Evolutionary conservation across 495 filamentous ascomycete species (phyloP).

Genomic region (Penicillium parvum): DNA sequence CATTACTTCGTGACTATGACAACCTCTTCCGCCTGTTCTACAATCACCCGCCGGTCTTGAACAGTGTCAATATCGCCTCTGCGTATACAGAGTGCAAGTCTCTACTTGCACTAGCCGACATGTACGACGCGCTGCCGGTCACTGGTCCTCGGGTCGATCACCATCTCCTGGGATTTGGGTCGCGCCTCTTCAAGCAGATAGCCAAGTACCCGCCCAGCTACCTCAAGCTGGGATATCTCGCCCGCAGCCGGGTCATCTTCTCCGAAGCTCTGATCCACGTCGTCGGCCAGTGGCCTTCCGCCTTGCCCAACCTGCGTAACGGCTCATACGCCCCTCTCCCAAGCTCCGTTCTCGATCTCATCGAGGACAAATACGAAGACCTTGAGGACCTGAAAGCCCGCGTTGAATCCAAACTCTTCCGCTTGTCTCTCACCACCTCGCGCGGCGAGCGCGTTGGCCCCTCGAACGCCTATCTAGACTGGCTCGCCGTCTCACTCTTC

Average conservation of each 20-base stretch:
- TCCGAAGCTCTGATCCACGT: slow-evolving; percentile 87
- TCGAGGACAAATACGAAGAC: slow-evolving; percentile 87
- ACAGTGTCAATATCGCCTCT: slow-evolving; percentile 79
- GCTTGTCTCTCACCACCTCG: slow-evolving; percentile 72
- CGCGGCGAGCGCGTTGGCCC: slow-evolving; percentile 78
- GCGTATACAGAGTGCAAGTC: slow-evolving; percentile 90
- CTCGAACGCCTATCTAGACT: slow-evolving; percentile 73
- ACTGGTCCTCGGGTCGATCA: slow-evolving; percentile 90
- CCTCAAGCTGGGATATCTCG: slow-evolving; percentile 81
- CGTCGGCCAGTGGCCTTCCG: slow-evolving; percentile 84
- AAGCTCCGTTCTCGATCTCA: slow-evolving; percentile 71
- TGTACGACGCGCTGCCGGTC: slow-evolving; percentile 85
- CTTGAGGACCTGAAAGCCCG: slow-evolving; percentile 63
- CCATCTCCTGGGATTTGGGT: slow-evolving; percentile 85
- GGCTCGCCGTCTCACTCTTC: slow-evolving; percentile 80
- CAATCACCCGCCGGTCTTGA: slow-evolving; percentile 76
- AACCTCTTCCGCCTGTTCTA: slow-evolving; percentile 92
- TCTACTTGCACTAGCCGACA: slow-evolving; percentile 76
- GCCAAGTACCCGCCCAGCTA: slow-evolving; percentile 91
- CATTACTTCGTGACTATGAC: slow-evolving; percentile 79
- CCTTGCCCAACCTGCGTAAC: slow-evolving; percentile 68
- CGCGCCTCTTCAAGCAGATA: slow-evolving; percentile 85
- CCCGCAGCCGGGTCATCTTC: slow-evolving; percentile 81
- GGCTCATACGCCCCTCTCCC: slow-evolving; percentile 55
- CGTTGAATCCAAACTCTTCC: slow-evolving; percentile 73